A percentile compares a stretch with the other conserved stretches of the same genome.
Conservation (phyloP, 371 early-diverging fungal genomes). For the Circinella minor region DNA sequence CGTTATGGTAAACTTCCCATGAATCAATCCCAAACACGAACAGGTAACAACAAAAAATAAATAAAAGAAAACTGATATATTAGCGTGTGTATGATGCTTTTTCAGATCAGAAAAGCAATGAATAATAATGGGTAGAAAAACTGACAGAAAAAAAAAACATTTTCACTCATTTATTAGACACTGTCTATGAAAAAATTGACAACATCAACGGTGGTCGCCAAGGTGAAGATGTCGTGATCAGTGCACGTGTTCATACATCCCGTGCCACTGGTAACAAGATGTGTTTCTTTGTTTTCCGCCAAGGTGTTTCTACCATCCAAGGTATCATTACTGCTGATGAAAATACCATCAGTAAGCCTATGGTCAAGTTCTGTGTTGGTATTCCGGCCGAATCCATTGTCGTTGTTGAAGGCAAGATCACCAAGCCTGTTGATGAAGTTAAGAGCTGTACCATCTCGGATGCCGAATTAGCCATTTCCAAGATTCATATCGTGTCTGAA, state of each 20-base stretch:
- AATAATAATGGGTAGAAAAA: neutral
- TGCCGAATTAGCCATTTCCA: slow-evolving; percentile 84
- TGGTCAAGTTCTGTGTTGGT: slow-evolving; percentile 91
- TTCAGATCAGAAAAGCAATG: too few species aligned
- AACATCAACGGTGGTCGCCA: slow-evolving; percentile 67
- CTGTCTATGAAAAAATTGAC: slow-evolving; percentile 54
- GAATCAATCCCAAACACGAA: slow-evolving; percentile 84
- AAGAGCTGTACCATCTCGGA: slow-evolving; percentile 92
- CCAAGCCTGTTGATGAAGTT: slow-evolving; percentile 82
- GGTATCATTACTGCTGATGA: slow-evolving; percentile 76
- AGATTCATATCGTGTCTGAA: slow-evolving; percentile 80
- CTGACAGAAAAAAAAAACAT: neutral
- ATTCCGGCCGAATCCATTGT: slow-evolving; percentile 92
- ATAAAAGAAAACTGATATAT: neutral
- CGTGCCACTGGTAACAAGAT: slow-evolving; percentile 89
- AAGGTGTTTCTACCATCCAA: slow-evolving; percentile 88
- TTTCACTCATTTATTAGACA: slow-evolving; percentile 21
- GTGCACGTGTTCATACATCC: slow-evolving; percentile 91
- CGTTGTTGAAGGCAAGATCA: slow-evolving; percentile 80
- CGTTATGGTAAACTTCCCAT: slow-evolving; percentile 89
- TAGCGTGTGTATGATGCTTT: too few species aligned
- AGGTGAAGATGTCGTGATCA: slow-evolving; percentile 80
- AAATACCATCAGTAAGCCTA: slow-evolving; percentile 85
- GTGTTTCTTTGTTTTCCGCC: slow-evolving; percentile 93
- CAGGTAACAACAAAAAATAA: slow-evolving; percentile 41